A percentile compares a stretch with the other conserved stretches of the same genome.
These are phyloP conservation scores for Hypomontagnella monticulosa DNA, from an alignment of 495 filamentous ascomycete species.

Conservation along the genomic window DNA sequence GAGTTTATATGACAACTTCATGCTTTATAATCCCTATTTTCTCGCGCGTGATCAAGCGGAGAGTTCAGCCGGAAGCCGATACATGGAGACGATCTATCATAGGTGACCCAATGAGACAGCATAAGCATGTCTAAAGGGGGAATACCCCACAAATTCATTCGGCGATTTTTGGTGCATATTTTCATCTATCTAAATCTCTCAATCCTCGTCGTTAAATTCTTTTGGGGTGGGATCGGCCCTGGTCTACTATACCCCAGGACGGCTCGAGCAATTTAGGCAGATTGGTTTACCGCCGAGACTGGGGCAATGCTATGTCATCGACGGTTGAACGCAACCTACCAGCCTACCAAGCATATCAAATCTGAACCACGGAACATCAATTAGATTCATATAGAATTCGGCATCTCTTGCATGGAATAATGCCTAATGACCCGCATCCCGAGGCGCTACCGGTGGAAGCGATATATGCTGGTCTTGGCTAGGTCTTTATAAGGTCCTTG, in stretches of 20 bases:
- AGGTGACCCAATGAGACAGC: slow-evolving; percentile 19
- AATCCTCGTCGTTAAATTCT: slow-evolving; percentile 12
- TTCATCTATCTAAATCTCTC: slow-evolving; percentile 27
- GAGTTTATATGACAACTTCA: background rate
- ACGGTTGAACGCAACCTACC: slow-evolving; percentile 10
- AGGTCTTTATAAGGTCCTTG: slow-evolving; percentile 1
- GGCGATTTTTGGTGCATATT: slow-evolving; percentile 19
- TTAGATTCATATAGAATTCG: slow-evolving; percentile 31
- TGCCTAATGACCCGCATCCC: background rate
- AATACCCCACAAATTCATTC: slow-evolving; percentile 25
- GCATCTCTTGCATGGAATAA: slow-evolving; percentile 20
- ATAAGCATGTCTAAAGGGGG: slow-evolving; percentile 18
- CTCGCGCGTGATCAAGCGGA: slow-evolving; percentile 16
- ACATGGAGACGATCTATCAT: slow-evolving; percentile 16
- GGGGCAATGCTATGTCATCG: slow-evolving; percentile 18
- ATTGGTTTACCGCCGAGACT: slow-evolving; percentile 18
- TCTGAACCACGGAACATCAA: slow-evolving; percentile 13
- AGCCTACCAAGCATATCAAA: background rate
- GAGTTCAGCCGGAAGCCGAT: slow-evolving; percentile 34
- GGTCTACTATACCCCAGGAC: slow-evolving; percentile 14
- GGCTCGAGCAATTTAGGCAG: slow-evolving; percentile 37
- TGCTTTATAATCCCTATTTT: background rate
- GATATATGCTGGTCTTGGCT: slow-evolving; percentile 10
- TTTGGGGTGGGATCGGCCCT: slow-evolving; percentile 33
- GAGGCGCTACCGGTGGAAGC: background rate